Evolutionary conservation across 306 rosid genomes (phyloP), one percentile per base, ranked within the genome.

Genomic region (Trichosanthes truncata): DNA sequence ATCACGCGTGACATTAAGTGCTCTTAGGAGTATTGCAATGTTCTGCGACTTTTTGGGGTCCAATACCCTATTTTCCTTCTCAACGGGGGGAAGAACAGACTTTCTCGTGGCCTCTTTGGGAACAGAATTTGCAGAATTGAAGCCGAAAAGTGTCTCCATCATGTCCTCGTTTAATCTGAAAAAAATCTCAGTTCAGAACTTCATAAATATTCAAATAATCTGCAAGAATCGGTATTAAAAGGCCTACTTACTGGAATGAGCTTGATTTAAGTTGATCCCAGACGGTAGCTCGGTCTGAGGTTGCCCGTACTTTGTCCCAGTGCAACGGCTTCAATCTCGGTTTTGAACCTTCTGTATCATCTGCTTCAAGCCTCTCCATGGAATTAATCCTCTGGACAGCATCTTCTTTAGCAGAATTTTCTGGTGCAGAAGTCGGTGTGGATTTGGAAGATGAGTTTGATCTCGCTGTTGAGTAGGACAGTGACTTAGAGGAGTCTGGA

Each of bases 221-320:
- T n/a, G 72, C 12, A 14, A 76, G 55, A 69, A 6, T 69, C 29
- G 38, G 38, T 41, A 53, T 23, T 41, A 25, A 55, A 40, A 73
- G 13, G 29, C 14, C 79, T 55, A 87, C 96, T 93, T 59, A 95
- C 99, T 93, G 99, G 81, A 95, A 95, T 36, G 99, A 91, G 84
- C 99, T 95, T 69, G 99, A 90, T 85, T 95, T 93, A 10, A 95
- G 89, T 79, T 95, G 97, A 88, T 95, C 99, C 99, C 99, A 95
- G 29, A 95, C 99, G 0, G 99, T 95, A 25, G 92, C 99, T 38
- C 94, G 90, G 78, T 95, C 97, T 13, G 99, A 95, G 55, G 97
- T 91, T 7, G 99, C 99, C 36, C 97, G 90, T 38, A 95, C 99
- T 88, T 95, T 95, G 78, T 95, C 99, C 99, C 99, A 95, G 78